These are phyloP conservation scores for Lachnellula hyalina DNA, from an alignment of 2,329 filamentous ascomycete genomes.

Conservation along the genomic window DNA sequence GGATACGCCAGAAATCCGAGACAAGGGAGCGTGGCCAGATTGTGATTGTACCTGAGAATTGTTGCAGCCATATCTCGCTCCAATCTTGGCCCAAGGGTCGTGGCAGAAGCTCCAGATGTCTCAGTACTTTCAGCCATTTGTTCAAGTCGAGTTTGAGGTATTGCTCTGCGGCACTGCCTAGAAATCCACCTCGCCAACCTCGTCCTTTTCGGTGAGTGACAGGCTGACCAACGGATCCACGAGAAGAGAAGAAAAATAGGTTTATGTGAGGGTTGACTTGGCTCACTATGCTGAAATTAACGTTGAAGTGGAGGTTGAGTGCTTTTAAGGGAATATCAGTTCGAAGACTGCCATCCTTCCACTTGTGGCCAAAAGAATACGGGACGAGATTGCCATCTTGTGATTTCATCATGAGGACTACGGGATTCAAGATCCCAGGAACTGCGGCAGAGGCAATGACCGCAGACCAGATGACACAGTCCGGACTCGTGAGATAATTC, in stretches of 20 bases:
- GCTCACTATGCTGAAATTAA: constrained; percentile 88
- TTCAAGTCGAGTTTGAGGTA: constrained; percentile 94
- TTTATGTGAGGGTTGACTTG: constrained; percentile 97
- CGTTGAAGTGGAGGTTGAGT: constrained; percentile 94
- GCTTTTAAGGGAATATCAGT: constrained; percentile 95
- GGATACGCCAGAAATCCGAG: constrained; percentile 79
- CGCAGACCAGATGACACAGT: constrained; percentile 98
- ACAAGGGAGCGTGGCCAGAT: constrained; percentile 83
- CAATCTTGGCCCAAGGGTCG: constrained; percentile 91
- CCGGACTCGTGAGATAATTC: constrained; percentile 90
- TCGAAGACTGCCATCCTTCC: constrained; percentile 92
- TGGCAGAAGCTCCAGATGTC: constrained; percentile 86
- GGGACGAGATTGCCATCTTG: constrained; percentile 71
- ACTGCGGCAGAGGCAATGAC: constrained; percentile 93
- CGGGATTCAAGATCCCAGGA: constrained; percentile 90
- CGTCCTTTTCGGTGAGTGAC: constrained; percentile 90
- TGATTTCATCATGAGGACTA: constrained; percentile 88
- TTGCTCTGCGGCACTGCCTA: constrained; percentile 87
- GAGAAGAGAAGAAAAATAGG: constrained; percentile 95
- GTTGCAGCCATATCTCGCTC: constrained; percentile 93
- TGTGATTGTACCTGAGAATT: constrained; percentile 90
- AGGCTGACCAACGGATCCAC: constrained; percentile 84
- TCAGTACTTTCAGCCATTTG: constrained; percentile 94
- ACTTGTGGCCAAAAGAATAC: constrained; percentile 97
- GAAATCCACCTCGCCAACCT: constrained; percentile 92